These are phyloP conservation scores for Saccharomycopsis phalli DNA, from an alignment of 1,139 yeast genomes.

Conservation along the genomic window DNA sequence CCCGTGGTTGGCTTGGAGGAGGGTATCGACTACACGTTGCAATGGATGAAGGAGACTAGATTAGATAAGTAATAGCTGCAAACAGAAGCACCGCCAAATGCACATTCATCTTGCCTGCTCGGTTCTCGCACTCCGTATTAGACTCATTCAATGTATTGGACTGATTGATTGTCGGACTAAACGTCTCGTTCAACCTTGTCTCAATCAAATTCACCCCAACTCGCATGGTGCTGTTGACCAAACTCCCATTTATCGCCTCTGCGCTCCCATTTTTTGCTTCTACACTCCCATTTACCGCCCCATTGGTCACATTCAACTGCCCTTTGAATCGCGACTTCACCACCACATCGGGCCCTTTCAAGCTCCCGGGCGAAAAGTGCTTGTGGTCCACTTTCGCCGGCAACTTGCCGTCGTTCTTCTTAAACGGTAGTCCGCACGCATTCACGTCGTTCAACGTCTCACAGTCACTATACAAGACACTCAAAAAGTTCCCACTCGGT, in stretches of 20 bases:
- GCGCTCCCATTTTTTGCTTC: too few relatives aligned
- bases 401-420: constrained; percentile 30
- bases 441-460: constrained; percentile 38
- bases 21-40: constrained; percentile 73
- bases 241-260: neutral
- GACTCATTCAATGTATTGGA: too few relatives aligned
- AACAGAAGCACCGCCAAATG: too few relatives aligned
- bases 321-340: constrained; percentile 23
- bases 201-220: too few relatives aligned
- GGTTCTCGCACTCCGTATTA: too few relatives aligned
- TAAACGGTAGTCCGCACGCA: constrained; percentile 43
- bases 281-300: too few relatives aligned
- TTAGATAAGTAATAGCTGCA: too few relatives aligned
- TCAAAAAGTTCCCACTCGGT: constrained; percentile 39
- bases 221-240: too few relatives aligned
- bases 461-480: constrained; percentile 40
- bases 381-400: constrained; percentile 22
- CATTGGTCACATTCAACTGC: too few relatives aligned
- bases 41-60: constrained; percentile 87
- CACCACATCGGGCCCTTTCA: constrained; percentile 23
- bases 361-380: neutral
- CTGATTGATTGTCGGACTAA: too few relatives aligned
- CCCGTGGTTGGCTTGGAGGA: constrained; percentile 78
- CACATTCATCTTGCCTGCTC: too few relatives aligned
- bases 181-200: too few relatives aligned